A percentile compares a stretch with the other conserved stretches of the same genome.
phyloP scores from a whole-genome alignment of 2,329 filamentous ascomycete species.

The Phyllachora maydis region DNA sequence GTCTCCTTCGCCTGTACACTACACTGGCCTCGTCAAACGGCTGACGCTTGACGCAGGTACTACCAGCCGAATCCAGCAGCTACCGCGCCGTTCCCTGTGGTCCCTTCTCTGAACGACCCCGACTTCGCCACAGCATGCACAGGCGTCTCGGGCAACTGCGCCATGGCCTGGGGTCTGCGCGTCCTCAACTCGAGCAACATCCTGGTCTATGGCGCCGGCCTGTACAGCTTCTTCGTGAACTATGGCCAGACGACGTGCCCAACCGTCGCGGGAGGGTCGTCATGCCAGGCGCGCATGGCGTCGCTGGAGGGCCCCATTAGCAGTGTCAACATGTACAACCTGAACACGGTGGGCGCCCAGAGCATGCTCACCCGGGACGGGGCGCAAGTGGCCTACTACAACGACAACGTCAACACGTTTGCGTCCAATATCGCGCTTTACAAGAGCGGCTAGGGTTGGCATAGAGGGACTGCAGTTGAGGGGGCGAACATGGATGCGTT shows the following conservation, averaged over 20 bases:
- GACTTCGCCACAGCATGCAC: slow-evolving; percentile 24
- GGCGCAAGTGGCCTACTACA: slow-evolving; percentile 12
- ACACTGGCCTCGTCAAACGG: slow-evolving; percentile 1
- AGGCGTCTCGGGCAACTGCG: slow-evolving; percentile 15
- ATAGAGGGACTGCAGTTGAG: too few relatives aligned
- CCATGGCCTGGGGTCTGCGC: slow-evolving; percentile 43
- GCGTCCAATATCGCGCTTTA: slow-evolving; percentile 15
- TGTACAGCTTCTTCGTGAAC: slow-evolving; percentile 50
- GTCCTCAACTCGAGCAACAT: slow-evolving; percentile 34
- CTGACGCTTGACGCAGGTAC: too few relatives aligned
- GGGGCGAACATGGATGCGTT: too few relatives aligned
- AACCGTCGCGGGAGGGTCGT: slow-evolving; percentile 17
- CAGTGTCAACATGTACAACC: slow-evolving; percentile 18
- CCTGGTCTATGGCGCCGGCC: slow-evolving; percentile 37
- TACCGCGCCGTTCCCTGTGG: slow-evolving; percentile 29
- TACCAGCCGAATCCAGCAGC: slow-evolving; percentile 44
- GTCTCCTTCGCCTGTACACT: not conserved
- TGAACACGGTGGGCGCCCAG: slow-evolving; percentile 21
- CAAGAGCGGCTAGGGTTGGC: slow-evolving; percentile 7
- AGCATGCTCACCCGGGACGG: slow-evolving; percentile 18
- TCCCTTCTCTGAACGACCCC: slow-evolving; percentile 22
- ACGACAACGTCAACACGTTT: slow-evolving; percentile 17
- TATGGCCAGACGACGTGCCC: slow-evolving; percentile 32
- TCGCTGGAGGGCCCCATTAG: slow-evolving; percentile 8
- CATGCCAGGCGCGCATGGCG: slow-evolving; percentile 24